A percentile compares a stretch with the other conserved stretches of the same genome.
phyloP scores from a whole-genome alignment of 192 early-diverging fungal genomes.

The Coemansia reversa region DNA sequence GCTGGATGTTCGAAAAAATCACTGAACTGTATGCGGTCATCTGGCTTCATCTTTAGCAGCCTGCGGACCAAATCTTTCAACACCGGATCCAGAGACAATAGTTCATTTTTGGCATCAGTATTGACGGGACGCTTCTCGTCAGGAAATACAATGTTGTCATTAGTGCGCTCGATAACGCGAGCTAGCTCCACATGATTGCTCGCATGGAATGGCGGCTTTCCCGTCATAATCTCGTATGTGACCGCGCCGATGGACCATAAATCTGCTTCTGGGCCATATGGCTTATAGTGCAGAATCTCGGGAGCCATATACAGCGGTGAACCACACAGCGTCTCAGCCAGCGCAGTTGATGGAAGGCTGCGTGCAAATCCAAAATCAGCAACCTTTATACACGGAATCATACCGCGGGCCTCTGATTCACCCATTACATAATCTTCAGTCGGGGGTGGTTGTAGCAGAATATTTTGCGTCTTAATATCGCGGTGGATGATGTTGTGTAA shows the following conservation, averaged over 20 bases:
- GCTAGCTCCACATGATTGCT: constrained; percentile 92
- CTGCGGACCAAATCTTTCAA: constrained; percentile 66
- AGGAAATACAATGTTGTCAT: constrained; percentile 86
- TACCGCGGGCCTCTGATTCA: constrained; percentile 41
- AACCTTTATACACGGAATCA: constrained; percentile 77
- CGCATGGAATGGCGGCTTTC: constrained; percentile 88
- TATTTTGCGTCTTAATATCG: constrained; percentile 97
- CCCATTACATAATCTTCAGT: constrained; percentile 38
- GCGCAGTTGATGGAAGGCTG: constrained; percentile 72
- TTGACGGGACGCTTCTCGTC: constrained; percentile 51
- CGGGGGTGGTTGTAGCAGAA: constrained; percentile 69
- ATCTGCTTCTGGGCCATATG: constrained; percentile 94
- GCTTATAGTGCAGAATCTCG: constrained; percentile 84
- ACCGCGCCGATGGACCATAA: constrained; percentile 96
- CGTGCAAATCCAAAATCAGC: constrained; percentile 99
- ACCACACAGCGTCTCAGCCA: constrained; percentile 95
- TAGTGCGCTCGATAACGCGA: constrained; percentile 81
- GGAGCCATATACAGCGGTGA: constrained; percentile 96
- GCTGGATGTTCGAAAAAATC: constrained; percentile 90
- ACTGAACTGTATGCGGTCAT: constrained; percentile 88
- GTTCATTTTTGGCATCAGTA: not conserved
- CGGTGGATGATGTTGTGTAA: constrained; percentile 89
- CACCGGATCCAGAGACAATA: constrained; percentile 22
- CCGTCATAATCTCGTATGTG: constrained; percentile 90
- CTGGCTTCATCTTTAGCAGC: constrained; percentile 82